Conservation (phyloP, 805 yeast species). For the Pichia californica region DNA sequence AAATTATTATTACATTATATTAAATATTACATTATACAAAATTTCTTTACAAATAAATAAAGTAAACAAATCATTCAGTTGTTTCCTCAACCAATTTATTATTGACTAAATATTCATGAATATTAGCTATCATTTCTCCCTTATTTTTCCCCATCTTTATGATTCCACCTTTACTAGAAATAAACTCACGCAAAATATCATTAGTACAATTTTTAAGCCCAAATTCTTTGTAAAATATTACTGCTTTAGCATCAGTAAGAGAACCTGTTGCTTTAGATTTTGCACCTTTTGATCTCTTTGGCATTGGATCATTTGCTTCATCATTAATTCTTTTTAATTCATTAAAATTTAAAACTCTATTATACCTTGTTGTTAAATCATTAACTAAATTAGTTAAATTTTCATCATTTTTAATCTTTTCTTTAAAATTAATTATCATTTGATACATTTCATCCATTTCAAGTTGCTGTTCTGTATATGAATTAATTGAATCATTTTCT, state of each 20-base stretch:
- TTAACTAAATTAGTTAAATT: conserved; percentile 9
- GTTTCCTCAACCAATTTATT: too few species aligned
- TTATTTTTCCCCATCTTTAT: conserved; percentile 36
- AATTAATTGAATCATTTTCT: background rate
- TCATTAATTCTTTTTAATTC: conserved; percentile 9
- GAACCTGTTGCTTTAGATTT: background rate
- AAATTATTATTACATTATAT: too few species aligned
- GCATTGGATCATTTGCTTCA: background rate
- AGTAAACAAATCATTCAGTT: too few species aligned
- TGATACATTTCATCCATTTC: conserved; percentile 19
- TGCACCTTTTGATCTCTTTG: background rate
- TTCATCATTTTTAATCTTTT: conserved; percentile 6
- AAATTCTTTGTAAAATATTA: conserved; percentile 1
- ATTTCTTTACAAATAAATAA: too few species aligned
- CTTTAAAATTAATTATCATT: conserved; percentile 12
- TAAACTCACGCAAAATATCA: conserved; percentile 24
- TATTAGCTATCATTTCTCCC: conserved; percentile 37
- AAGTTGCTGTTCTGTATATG: conserved; percentile 15
- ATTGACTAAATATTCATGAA: conserved; percentile 21
- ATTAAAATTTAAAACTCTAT: conserved; percentile 17
- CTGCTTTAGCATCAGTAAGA: background rate
- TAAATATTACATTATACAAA: too few species aligned
- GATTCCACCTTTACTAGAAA: conserved; percentile 28
- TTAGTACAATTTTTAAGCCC: conserved; percentile 7
- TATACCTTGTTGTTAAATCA: conserved; percentile 18